Evolutionary conservation across 2,329 filamentous ascomycete species (phyloP), one percentile per base, ranked within the genome.

Genomic region (Xylaria sp.): DNA sequence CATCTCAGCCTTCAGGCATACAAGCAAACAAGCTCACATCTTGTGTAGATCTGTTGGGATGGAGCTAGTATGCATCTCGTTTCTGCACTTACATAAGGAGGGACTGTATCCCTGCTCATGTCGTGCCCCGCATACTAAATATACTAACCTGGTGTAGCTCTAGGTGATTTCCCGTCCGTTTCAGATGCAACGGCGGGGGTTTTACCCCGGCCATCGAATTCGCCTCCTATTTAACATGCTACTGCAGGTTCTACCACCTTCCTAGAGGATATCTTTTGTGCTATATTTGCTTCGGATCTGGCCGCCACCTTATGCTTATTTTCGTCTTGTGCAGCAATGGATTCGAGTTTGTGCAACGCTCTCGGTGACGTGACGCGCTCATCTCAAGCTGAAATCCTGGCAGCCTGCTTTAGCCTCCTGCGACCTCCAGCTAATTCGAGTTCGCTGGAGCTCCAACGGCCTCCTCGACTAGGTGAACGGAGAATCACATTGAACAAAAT

Each of bases 141-240:
- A 48, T 48, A 48, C n/a, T 20, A n/a, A 23, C n/a, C 34, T 37
- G 39, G 39, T 25, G 12, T n/a, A 18, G 18, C 6, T n/a, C 15
- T n/a, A 50, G 46, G 46, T 13, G 8, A 23, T 25, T 55, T 46
- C 60, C 60, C 39, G 18, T 10, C 23, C 9, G 61, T 63, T 63
- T 63, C 61, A 63, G 25, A 15, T 34, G 39, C 39, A 37, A 12
- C 39, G 20, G n/a, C 41, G 13, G 10, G 32, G 32, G 32, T 15
- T 13, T 57, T 28, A 50, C 39, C 18, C 25, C 4, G 10, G 9
- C n/a, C 41, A n/a, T 55, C 18, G 10, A 55, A 56, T 25, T 34
- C 50, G 41, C 12, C 23, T 41, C 50, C 50, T 25, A 28, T 37
- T 10, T 37, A 37, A 10, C n/a, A 25, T 25, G 5, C 25, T 15